Conservation (phyloP, 495 filamentous ascomycete species). For the Aspergillus sclerotioniger region DNA sequence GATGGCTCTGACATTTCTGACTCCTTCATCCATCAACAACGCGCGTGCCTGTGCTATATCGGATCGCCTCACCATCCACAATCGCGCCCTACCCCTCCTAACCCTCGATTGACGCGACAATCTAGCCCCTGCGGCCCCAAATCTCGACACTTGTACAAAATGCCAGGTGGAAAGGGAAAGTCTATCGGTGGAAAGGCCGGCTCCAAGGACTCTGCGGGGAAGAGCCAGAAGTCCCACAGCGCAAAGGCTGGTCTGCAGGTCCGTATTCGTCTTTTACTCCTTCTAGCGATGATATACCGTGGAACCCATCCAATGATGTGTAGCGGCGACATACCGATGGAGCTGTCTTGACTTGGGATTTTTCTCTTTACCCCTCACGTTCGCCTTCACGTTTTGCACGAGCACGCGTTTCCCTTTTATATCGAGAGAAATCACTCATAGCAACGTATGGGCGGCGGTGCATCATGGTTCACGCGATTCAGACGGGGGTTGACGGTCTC, state of each 20-base stretch:
- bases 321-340: neutral
- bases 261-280: constrained; percentile 42
- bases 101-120: constrained; percentile 25
- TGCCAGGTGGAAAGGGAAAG: constrained; percentile 92
- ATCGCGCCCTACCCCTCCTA: constrained; percentile 25
- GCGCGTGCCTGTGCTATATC: constrained; percentile 37
- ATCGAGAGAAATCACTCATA: neutral
- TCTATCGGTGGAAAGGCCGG: constrained; percentile 93
- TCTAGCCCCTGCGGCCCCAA: constrained; percentile 28
- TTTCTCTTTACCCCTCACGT: constrained; percentile 8
- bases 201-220: constrained; percentile 66
- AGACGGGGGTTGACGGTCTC: neutral
- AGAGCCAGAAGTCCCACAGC: constrained; percentile 97
- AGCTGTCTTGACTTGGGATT: neutral
- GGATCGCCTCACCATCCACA: constrained; percentile 38
- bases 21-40: constrained; percentile 54
- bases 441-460: neutral
- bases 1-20: constrained; percentile 46
- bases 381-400: neutral
- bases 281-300: constrained; percentile 3
- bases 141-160: constrained; percentile 40
- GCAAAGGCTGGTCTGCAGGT: constrained; percentile 98
- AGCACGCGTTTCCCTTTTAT: neutral
- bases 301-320: neutral
- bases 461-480: neutral